Evolutionary conservation across 352 stramenopile species (phyloP), one percentile per base, ranked within the genome.

Genomic region (Phytophthora pseudosyringae): DNA sequence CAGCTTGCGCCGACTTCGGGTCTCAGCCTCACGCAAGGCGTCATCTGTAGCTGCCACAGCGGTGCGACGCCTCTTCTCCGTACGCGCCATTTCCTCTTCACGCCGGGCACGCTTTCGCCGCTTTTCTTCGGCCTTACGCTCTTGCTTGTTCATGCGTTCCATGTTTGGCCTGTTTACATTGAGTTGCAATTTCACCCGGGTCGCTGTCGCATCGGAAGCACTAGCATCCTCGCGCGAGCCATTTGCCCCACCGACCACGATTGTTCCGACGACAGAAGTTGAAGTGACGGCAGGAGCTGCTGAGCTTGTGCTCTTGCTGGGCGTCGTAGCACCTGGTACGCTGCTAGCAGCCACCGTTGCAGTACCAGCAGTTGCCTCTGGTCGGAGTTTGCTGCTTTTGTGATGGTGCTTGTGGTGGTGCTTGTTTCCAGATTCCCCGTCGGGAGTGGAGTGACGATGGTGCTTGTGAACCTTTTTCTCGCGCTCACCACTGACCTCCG

Each of bases 91-190:
- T 59, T 94, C 86, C 63, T 94, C 84, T 67, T 94, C 88, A 2
- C 83, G 81, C 6, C 83, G 71, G 9, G 66, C 69, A 16, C 82
- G 82, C 56, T 94, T 95, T 26, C 86, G 86, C 8, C 81, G 75
- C 59, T 93, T 92, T 59, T 95, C 86, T 71, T 95, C 88, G 3
- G 86, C 83, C 46, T 95, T 95, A 18, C 88, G 88, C 66, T 94
- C 86, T 41, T 81, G 86, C 32, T 95, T 95, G 63, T 86, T 94
- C 81, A 91, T 91, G 7, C 81, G 79, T 26, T 91, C 81, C 56
- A 91, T 66, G 33, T 80, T 90, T 8, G 73, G 69, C 44, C 82
- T 83, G 33, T 75, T 89, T 28, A 62, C 35, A 56, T 88, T 83
- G n/a, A 91, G 73, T 46, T 86, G 76, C 18, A 93, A 59, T 45